phyloP scores from a whole-genome alignment of 2,329 filamentous ascomycete genomes.

The Pyricularia pennisetigena region DNA sequence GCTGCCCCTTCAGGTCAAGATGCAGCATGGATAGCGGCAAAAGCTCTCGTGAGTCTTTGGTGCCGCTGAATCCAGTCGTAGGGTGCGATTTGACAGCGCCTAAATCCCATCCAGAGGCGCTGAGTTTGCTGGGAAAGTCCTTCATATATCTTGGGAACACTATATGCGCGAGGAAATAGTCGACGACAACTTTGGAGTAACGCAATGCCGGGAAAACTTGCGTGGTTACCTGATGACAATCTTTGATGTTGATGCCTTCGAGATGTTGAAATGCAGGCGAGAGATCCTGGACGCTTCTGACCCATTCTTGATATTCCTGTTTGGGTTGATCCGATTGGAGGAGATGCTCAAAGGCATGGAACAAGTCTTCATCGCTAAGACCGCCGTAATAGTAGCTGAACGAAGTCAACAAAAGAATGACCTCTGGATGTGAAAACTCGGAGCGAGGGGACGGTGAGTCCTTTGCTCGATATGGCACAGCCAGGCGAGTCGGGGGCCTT shows the following conservation, averaged over 20 bases:
- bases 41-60: constrained; percentile 48
- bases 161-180: constrained; percentile 50
- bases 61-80: constrained; percentile 61
- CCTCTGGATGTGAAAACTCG: too few species aligned
- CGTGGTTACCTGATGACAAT: constrained; percentile 34
- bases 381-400: constrained; percentile 49
- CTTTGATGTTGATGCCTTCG: constrained; percentile 46
- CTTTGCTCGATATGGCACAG: constrained; percentile 52
- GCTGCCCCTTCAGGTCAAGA: constrained; percentile 40
- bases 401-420: constrained; percentile 44
- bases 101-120: constrained; percentile 59
- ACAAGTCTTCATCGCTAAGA: constrained; percentile 38
- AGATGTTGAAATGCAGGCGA: constrained; percentile 28
- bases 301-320: constrained; percentile 41
- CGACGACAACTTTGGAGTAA: constrained; percentile 41
- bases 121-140: constrained; percentile 55
- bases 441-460: constrained; percentile 41
- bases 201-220: constrained; percentile 43
- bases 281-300: constrained; percentile 22
- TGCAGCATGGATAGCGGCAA: constrained; percentile 48
- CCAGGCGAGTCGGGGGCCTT: constrained; percentile 31
- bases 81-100: constrained; percentile 32
- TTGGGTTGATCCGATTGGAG: constrained; percentile 38
- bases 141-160: constrained; percentile 53
- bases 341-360: constrained; percentile 34